These are phyloP conservation scores for Monosporascus sp. DNA, from an alignment of 2,329 filamentous ascomycete genomes.

Conservation along the genomic window DNA sequence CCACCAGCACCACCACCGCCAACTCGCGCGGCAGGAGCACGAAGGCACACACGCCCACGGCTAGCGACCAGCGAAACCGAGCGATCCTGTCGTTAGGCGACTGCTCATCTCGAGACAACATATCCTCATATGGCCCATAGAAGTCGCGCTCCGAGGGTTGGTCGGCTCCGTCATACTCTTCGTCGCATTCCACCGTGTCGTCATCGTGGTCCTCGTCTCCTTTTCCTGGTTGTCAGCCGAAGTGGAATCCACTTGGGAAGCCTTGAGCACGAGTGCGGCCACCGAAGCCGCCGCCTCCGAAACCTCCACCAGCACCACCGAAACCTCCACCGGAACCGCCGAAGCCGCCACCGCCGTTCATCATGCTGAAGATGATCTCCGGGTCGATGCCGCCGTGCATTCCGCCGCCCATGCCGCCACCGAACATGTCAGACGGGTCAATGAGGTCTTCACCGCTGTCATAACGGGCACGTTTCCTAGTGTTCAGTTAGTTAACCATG, in stretches of 20 bases:
- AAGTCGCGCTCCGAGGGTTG: conserved; percentile 10
- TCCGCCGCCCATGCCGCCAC: conserved; percentile 48
- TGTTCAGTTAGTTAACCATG: conserved; percentile 30
- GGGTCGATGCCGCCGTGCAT: conserved; percentile 63
- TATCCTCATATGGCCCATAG: conserved; percentile 6
- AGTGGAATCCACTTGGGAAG: conserved; percentile 53
- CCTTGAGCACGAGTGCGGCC: conserved; percentile 37
- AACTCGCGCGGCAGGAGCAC: conserved; percentile 27
- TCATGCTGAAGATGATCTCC: conserved; percentile 79
- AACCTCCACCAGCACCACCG: conserved; percentile 38
- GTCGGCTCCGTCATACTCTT: conserved; percentile 23
- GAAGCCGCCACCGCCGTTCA: conserved; percentile 61
- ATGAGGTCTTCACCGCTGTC: conserved; percentile 90
- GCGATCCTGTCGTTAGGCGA: conserved; percentile 18
- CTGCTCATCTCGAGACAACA: conserved; percentile 9
- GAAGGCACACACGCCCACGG: conserved; percentile 21
- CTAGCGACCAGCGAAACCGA: conserved; percentile 24
- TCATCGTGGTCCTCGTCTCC: conserved; percentile 25
- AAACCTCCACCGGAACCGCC: conserved; percentile 46
- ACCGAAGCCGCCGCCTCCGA: conserved; percentile 49
- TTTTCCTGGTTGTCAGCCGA: conserved; percentile 43
- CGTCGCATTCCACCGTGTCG: conserved; percentile 27
- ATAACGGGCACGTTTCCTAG: conserved; percentile 79
- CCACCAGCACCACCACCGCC: conserved; percentile 23
- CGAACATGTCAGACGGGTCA: conserved; percentile 83